Conservation (phyloP, 257 asterid species). For the Henckelia pumila region DNA sequence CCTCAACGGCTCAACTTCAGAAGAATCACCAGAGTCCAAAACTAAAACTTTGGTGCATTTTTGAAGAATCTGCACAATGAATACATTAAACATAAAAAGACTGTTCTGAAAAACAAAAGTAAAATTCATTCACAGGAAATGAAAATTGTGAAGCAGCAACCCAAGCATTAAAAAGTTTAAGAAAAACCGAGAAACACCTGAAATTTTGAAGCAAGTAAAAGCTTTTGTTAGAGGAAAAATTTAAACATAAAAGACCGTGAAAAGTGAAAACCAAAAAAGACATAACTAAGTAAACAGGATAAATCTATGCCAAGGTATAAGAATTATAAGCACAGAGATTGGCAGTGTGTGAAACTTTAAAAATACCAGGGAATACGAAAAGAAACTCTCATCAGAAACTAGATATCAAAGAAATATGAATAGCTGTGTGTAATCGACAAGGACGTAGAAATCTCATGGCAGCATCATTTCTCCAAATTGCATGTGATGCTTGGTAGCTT, state of each 20-base stretch:
- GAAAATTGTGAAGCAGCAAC: constrained; percentile 17
- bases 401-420: neutral
- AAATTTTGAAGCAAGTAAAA: constrained; percentile 8
- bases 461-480: neutral
- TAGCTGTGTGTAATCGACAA: neutral
- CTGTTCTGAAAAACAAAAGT: constrained; percentile 27
- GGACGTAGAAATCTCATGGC: neutral
- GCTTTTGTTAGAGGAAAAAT: neutral
- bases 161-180: constrained; percentile 21
- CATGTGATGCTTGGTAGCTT: neutral
- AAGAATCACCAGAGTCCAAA: constrained; percentile 96
- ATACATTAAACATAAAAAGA: constrained; percentile 56
- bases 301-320: constrained; percentile 1
- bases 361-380: no score
- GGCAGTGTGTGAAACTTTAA: neutral
- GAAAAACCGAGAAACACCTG: neutral
- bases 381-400: neutral
- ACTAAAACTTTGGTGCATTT: constrained; percentile 78
- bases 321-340: neutral
- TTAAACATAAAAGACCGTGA: constrained; percentile 4
- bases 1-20: constrained; percentile 93
- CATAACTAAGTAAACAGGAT: constrained; percentile 12
- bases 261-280: constrained; percentile 6
- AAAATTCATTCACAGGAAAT: constrained; percentile 29
- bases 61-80: constrained; percentile 96